Evolutionary conservation across 768 basidiomycete species (phyloP), one percentile per base, ranked within the genome.

Genomic region (Kwoniella sp.): DNA sequence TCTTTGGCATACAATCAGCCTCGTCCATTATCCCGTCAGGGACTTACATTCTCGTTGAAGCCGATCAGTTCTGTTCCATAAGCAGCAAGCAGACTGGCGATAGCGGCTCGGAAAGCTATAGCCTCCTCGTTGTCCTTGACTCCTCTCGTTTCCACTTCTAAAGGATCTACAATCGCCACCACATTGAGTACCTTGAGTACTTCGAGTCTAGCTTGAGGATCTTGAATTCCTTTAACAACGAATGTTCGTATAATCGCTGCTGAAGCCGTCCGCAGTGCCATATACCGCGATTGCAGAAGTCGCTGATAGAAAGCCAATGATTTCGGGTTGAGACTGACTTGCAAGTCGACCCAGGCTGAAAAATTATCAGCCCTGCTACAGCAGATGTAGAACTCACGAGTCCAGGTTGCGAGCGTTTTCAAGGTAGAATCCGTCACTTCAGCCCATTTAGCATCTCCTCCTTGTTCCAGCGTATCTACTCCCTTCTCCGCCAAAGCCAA

Each of bases 291-390:
- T 17, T 88, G 88, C 40, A 98, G 85, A 44, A 96, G 84, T 37
- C 84, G 86, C 77, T 94, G 92, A 48, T 96, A 84, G 36, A 98
- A 82, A 5, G 89, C 88, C 33, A 98, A 86, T 1, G 94, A 92
- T 15, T 85, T 86, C 13, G 90, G 91, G 1, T 94, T 97, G 63
- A 99, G 89, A 13, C 96, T 93, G 67, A 98, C 83, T 74, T 92
- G 92, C 69, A 99, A 94, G 75, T 99, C 96, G 69, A 98, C 90
- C 96, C 96, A 99, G 15, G 92, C 95, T 96, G 71, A 47, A 7
- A 25, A 29, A n/a, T 29, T 17, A 37, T 73, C 61, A 75, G 74
- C 53, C 25, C 9, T n/a, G 40, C 12, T 13, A 36, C 24, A 12
- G 12, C 44, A 10, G 53, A 7, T 17, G 87, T 52, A 10, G 7